Evolutionary conservation across 164 flowering plant species (phyloP), one percentile per base, ranked within the genome.

Genomic region (Litsea cubeba): DNA sequence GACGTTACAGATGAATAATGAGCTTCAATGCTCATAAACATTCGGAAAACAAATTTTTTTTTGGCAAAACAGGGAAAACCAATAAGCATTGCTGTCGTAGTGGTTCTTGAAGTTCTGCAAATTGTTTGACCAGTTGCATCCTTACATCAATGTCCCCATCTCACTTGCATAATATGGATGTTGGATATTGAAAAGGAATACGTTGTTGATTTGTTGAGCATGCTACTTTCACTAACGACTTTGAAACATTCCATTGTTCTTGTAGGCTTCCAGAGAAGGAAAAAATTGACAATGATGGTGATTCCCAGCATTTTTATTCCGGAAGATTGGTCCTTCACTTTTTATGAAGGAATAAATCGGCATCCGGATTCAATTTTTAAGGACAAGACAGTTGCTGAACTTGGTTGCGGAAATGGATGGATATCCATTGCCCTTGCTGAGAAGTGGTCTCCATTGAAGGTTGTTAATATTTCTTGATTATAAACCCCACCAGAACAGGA

Each of bases 371-470:
- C 97, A n/a, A 92, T 92, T 40, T 95, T 94, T 82, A 88, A 85
- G 82, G 99, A 93, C 82, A 93, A 82, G 83, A 83, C 94, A 25
- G 94, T 95, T 60, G 84, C 97, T 62, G 99, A 95, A 79, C 91
- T 95, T 73, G 99, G 99, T 14, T 95, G 99, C 80, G 98, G 99
- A 54, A 95, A 95, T 85, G 98, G 99, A 68, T 95, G 99, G 99
- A 94, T 93, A 81, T 84, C 98, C 67, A 94, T 95, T 76, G 99
- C 97, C 35, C 89, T 93, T 71, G 97, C 98, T 74, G 94, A 89
- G 67, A 95, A 95, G 73, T 95, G 98, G 97, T 81, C 82, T 62
- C 99, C 99, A 62, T 83, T 72, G 5, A 95, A 95, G 98, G 99
- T 93, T 46, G 49, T 25, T 71, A 5, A 66, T 28, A 28, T 28